Percentiles rank a stretch among this genome's conserved stretches.
Evolutionary conservation across 208 protist genomes (phyloP).

Genomic region (Naegleria gruberi): DNA sequence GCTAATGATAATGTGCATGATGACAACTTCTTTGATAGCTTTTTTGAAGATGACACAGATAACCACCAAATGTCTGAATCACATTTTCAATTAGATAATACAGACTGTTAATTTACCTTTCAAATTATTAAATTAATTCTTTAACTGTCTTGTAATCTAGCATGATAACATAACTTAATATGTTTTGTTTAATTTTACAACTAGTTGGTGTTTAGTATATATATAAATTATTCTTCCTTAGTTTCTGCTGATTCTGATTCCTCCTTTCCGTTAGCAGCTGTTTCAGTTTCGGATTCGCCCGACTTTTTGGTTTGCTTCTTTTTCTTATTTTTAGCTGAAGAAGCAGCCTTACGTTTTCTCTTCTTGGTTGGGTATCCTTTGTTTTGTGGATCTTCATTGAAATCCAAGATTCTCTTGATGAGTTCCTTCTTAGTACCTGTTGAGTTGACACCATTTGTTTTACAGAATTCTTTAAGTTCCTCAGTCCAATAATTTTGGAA

Average conservation of each 20-base stretch:
- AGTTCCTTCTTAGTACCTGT: background rate
- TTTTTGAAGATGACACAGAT: no score
- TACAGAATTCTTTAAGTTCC: conserved; percentile 13
- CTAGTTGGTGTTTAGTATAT: no score
- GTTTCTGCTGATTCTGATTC: background rate
- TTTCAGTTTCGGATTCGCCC: background rate
- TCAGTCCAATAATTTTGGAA: conserved; percentile 13
- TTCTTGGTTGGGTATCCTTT: background rate
- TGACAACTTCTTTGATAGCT: no score
- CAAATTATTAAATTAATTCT: no score
- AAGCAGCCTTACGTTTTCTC: background rate
- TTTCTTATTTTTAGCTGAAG: background rate
- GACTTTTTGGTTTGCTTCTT: background rate
- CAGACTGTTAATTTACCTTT: no score
- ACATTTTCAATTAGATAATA: no score
- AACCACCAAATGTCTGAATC: no score
- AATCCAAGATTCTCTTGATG: background rate
- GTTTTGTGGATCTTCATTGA: background rate
- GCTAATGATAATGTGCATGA: no score
- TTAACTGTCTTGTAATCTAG: no score
- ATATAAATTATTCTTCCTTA: background rate
- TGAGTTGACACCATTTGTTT: background rate
- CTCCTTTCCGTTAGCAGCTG: no score
- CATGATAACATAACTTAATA: no score
- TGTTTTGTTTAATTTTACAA: no score